Evolutionary conservation across 768 basidiomycete genomes (phyloP).

Genomic region (Chalciporus sphaerocephalus): DNA sequence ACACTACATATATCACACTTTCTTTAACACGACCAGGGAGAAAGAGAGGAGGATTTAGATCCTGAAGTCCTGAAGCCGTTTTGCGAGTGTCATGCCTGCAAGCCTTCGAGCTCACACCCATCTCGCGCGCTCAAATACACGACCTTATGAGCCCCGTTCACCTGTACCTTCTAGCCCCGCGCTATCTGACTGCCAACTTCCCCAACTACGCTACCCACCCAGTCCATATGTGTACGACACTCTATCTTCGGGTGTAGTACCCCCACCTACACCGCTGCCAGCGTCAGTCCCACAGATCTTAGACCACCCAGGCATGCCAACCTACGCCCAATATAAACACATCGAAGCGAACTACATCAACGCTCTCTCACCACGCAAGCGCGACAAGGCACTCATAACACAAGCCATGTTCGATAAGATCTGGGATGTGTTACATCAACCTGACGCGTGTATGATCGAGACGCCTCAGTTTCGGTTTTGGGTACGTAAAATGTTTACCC

Average conservation of each 20-base stretch:
- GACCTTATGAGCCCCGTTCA: conserved; percentile 23
- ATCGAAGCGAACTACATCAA: conserved; percentile 57
- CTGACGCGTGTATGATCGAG: conserved; percentile 40
- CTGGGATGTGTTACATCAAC: conserved; percentile 60
- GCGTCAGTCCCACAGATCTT: neutral
- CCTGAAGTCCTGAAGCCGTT: no score
- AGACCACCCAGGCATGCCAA: conserved; percentile 51
- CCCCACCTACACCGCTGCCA: no score
- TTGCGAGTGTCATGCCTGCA: conserved; percentile 19
- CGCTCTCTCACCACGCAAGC: conserved; percentile 53
- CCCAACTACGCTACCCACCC: neutral
- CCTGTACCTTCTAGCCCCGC: conserved; percentile 8
- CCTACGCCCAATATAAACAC: conserved; percentile 54
- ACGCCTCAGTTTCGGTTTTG: conserved; percentile 77
- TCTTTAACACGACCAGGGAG: neutral
- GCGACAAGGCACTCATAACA: conserved; percentile 69
- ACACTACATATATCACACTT: conserved; percentile 21
- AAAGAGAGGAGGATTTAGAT: neutral
- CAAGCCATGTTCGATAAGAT: conserved; percentile 68
- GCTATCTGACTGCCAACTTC: neutral
- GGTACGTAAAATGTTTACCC: conserved; percentile 76
- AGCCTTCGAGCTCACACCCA: conserved; percentile 13
- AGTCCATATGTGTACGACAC: neutral
- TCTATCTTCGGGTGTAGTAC: conserved; percentile 1
- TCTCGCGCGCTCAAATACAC: conserved; percentile 4